phyloP scores from a whole-genome alignment of 2,329 filamentous ascomycete genomes.

The Elsinoe australis region DNA sequence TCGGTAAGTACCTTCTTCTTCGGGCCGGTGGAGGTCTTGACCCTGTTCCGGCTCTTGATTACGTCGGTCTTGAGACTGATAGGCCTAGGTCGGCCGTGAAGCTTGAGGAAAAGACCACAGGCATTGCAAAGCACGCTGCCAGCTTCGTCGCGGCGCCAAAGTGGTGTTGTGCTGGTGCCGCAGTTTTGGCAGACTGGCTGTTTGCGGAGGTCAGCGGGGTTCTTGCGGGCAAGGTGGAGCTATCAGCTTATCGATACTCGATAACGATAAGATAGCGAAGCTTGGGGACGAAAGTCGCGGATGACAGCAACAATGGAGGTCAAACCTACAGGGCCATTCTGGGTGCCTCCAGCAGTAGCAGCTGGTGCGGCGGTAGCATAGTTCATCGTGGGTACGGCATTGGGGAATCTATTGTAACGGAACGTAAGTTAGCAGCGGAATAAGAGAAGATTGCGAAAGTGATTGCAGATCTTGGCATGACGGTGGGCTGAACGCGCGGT shows the following conservation, averaged over 20 bases:
- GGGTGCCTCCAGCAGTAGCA: conserved; percentile 57
- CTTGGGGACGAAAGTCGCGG: conserved; percentile 17
- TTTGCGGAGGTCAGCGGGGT: conserved; percentile 40
- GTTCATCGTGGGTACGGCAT: conserved; percentile 48
- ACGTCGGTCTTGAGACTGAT: conserved; percentile 98
- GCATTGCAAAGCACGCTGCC: conserved; percentile 97
- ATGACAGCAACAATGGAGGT: too few relatives aligned
- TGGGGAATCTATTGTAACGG: conserved; percentile 31
- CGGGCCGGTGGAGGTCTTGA: conserved; percentile 76
- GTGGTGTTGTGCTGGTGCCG: conserved; percentile 84
- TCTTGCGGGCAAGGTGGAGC: conserved; percentile 17
- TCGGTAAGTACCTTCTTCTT: conserved; percentile 47
- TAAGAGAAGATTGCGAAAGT: not conserved
- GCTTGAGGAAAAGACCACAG: conserved; percentile 93
- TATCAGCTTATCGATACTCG: conserved; percentile 24
- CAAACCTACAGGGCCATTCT: conserved; percentile 50
- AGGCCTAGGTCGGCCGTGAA: conserved; percentile 85
- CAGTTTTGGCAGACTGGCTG: conserved; percentile 98
- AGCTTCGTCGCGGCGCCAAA: conserved; percentile 95
- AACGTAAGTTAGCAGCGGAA: conserved; percentile 19
- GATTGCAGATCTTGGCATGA: conserved; percentile 19
- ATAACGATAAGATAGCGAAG: conserved; percentile 23
- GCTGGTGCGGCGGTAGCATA: conserved; percentile 58
- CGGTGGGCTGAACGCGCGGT: conserved; percentile 1
- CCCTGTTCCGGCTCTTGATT: conserved; percentile 97